Conservation (phyloP, 176 grass and related monocot species). For the Lolium perenne region DNA sequence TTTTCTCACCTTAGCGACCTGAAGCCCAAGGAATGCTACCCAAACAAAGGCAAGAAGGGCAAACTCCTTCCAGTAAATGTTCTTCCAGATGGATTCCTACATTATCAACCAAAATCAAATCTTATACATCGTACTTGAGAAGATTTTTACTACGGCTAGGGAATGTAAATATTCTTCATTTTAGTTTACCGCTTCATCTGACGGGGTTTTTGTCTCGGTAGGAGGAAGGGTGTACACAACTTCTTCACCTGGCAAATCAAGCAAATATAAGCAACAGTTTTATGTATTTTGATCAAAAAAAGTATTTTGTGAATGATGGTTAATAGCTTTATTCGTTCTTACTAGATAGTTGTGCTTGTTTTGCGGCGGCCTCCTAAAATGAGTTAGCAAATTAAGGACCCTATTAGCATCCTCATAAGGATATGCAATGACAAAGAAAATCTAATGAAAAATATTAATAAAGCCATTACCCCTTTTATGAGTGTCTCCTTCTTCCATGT, state of each 20-base stretch:
- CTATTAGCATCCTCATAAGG: background rate
- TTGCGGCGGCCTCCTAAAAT: conserved; percentile 47
- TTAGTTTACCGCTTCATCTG: conserved; percentile 36
- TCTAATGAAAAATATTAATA: background rate
- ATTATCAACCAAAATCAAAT: background rate
- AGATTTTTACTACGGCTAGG: background rate
- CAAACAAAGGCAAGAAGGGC: conserved; percentile 74
- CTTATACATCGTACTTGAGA: background rate
- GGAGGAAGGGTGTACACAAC: conserved; percentile 50
- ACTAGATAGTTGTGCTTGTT: conserved; percentile 40
- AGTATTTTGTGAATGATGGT: conserved; percentile 3
- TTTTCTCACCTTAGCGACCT: conserved; percentile 67
- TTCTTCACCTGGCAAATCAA: conserved; percentile 44
- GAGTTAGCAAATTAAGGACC: conserved; percentile 11
- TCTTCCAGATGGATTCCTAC: conserved; percentile 67
- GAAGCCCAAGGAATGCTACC: conserved; percentile 72
- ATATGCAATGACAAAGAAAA: background rate
- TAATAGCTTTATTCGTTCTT: conserved; percentile 25
- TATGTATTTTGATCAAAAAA: background rate
- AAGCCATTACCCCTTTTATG: conserved; percentile 50
- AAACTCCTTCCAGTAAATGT: conserved; percentile 81
- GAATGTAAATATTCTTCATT: background rate
- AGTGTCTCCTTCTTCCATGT: conserved; percentile 76
- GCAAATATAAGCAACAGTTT: background rate
- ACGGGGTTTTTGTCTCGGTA: background rate